Evolutionary conservation across 2,329 filamentous ascomycete species (phyloP).

Genomic region (Tolypocladium ovalisporum): DNA sequence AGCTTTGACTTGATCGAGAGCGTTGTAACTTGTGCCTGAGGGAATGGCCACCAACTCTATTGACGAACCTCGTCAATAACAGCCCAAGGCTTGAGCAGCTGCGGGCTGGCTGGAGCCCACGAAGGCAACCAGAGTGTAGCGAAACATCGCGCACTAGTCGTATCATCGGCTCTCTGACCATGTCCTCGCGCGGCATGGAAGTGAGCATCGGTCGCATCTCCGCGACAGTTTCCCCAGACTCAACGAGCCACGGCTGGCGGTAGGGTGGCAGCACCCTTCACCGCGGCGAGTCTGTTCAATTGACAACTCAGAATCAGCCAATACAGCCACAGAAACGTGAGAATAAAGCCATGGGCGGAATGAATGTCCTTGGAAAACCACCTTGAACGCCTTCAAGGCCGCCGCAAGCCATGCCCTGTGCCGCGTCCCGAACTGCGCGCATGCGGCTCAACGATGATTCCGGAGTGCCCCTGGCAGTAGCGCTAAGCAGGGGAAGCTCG

Average conservation of each 20-base stretch:
- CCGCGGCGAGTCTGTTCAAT: not conserved
- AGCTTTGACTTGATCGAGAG: not conserved
- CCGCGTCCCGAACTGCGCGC: not conserved
- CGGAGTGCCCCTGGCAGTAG: not conserved
- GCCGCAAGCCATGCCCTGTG: not conserved
- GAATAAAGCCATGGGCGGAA: not conserved
- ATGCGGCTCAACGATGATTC: not conserved
- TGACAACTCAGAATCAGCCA: not conserved
- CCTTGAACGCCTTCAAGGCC: not conserved
- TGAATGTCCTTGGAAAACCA: not conserved
- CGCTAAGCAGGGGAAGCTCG: too few species aligned
- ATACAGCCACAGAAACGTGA: not conserved
- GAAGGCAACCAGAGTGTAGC: not conserved
- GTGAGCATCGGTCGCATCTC: not conserved
- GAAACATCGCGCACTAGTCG: not conserved
- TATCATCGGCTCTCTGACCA: not conserved
- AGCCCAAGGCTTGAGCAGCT: not conserved
- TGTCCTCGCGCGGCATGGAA: not conserved
- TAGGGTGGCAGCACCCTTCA: not conserved
- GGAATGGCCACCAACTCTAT: not conserved
- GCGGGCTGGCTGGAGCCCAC: not conserved
- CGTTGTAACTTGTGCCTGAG: not conserved
- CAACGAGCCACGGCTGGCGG: not conserved
- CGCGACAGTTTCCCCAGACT: not conserved
- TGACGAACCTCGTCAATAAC: not conserved